Conservation (phyloP, 1,284 basidiomycete species). For the Cystobasidium pallidum region DNA sequence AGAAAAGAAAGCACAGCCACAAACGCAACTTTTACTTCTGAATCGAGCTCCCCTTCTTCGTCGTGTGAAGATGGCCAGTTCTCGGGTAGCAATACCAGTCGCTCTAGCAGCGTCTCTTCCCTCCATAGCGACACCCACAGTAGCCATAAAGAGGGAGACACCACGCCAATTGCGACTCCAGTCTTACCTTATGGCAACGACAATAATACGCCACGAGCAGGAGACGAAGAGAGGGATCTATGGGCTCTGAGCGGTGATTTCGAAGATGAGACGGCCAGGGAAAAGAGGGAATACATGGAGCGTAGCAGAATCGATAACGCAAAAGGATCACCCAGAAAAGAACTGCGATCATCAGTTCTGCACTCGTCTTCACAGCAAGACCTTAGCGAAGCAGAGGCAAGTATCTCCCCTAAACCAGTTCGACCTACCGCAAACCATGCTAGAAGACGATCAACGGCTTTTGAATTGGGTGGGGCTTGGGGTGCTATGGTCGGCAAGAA, state of each 20-base stretch:
- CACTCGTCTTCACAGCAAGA: not conserved
- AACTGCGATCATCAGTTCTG: not conserved
- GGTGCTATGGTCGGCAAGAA: conserved; percentile 43
- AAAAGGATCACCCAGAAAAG: conserved; percentile 25
- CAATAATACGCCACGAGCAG: conserved; percentile 33
- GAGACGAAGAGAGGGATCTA: conserved; percentile 24
- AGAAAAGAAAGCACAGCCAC: conserved; percentile 25
- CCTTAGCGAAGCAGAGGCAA: not conserved
- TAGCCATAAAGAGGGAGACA: conserved; percentile 10
- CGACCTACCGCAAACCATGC: conserved; percentile 23
- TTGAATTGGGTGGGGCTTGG: conserved; percentile 43
- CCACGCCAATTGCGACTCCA: conserved; percentile 13
- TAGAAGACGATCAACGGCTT: conserved; percentile 34
- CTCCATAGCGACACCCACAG: conserved; percentile 22
- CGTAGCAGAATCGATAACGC: conserved; percentile 30
- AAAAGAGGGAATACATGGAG: conserved; percentile 39
- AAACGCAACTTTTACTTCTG: conserved; percentile 12
- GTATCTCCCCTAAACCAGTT: not conserved
- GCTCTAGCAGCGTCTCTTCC: conserved; percentile 42
- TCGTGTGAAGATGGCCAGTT: conserved; percentile 37
- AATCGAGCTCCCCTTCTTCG: conserved; percentile 29
- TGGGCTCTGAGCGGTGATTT: conserved; percentile 39
- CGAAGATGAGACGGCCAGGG: conserved; percentile 28
- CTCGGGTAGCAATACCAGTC: conserved; percentile 22
- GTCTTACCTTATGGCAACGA: conserved; percentile 7